Evolutionary conservation across 2,329 filamentous ascomycete species (phyloP).

Genomic region (Colletotrichum sp.): DNA sequence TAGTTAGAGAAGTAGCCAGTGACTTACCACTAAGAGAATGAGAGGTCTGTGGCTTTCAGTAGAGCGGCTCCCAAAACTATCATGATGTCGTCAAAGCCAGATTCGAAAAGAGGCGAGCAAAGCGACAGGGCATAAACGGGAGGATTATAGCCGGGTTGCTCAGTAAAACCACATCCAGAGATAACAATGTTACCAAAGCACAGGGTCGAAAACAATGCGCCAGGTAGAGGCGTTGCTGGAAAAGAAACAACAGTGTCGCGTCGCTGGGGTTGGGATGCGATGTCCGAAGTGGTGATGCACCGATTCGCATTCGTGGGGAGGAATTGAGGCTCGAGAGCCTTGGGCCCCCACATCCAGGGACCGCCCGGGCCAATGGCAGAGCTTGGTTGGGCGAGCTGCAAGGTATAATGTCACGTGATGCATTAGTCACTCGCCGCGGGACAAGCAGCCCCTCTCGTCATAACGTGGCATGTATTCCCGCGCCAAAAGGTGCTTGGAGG

Average conservation of each 20-base stretch:
- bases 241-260: conserved; percentile 18
- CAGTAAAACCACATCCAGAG: conserved; percentile 8
- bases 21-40: conserved; percentile 47
- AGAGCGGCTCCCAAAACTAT: conserved; percentile 41
- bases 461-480: not conserved
- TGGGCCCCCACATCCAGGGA: conserved; percentile 5
- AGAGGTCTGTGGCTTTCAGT: conserved; percentile 33
- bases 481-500: not conserved
- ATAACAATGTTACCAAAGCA: not conserved
- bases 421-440: not conserved
- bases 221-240: not conserved
- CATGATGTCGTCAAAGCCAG: conserved; percentile 41
- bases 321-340: conserved; percentile 20
- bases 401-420: not conserved
- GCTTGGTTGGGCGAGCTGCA: not conserved
- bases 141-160: conserved; percentile 5
- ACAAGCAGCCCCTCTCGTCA: not conserved
- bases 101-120: conserved; percentile 14
- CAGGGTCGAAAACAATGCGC: conserved; percentile 18
- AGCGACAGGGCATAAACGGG: conserved; percentile 15
- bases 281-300: conserved; percentile 19
- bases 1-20: not conserved
- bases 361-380: conserved; percentile 1
- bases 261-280: conserved; percentile 18
- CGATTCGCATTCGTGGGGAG: conserved; percentile 19